Percentiles rank a stretch among this genome's conserved stretches.
These are phyloP conservation scores for Cytospora chrysosperma DNA, from an alignment of 2,329 filamentous ascomycete species.

Conservation along the genomic window DNA sequence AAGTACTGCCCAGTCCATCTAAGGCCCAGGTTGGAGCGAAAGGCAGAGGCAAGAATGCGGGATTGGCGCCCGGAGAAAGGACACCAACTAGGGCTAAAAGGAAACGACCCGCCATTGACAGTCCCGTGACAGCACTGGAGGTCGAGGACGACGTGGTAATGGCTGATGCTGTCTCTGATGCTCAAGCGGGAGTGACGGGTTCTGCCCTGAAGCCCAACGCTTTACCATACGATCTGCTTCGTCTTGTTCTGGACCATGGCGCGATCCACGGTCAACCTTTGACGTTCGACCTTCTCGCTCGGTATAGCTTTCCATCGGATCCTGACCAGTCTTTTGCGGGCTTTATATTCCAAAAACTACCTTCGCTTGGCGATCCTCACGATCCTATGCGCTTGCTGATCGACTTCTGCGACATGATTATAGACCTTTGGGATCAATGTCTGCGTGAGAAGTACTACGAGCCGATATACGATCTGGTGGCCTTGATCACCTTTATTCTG, in stretches of 20 bases:
- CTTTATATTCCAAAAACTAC: slow-evolving; percentile 66
- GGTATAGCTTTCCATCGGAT: slow-evolving; percentile 64
- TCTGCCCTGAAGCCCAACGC: slow-evolving; percentile 26
- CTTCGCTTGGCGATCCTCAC: slow-evolving; percentile 50
- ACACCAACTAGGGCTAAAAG: slow-evolving; percentile 69
- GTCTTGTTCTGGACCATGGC: slow-evolving; percentile 63
- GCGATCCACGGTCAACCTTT: slow-evolving; percentile 54
- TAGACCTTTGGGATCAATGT: slow-evolving; percentile 68
- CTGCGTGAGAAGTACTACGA: slow-evolving; percentile 60
- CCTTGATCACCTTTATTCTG: slow-evolving; percentile 63
- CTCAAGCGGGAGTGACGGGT: slow-evolving; percentile 1
- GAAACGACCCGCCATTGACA: slow-evolving; percentile 65
- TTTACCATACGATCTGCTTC: slow-evolving; percentile 39
- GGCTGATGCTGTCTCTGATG: slow-evolving; percentile 3
- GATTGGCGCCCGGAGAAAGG: slow-evolving; percentile 47
- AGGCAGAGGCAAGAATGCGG: slow-evolving; percentile 39
- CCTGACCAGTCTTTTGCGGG: slow-evolving; percentile 62
- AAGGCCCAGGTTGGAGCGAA: slow-evolving; percentile 44
- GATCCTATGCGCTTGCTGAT: slow-evolving; percentile 57
- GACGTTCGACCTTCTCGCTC: slow-evolving; percentile 66
- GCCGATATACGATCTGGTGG: slow-evolving; percentile 64
- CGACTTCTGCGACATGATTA: slow-evolving; percentile 62
- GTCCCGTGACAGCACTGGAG: slow-evolving; percentile 63
- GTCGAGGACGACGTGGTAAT: slow-evolving; percentile 43
- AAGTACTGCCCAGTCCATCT: slow-evolving; percentile 53